A percentile compares a stretch with the other conserved stretches of the same genome.
These are phyloP conservation scores for Agrostemma githago DNA, from an alignment of 148 eudicot species.

Conservation along the genomic window DNA sequence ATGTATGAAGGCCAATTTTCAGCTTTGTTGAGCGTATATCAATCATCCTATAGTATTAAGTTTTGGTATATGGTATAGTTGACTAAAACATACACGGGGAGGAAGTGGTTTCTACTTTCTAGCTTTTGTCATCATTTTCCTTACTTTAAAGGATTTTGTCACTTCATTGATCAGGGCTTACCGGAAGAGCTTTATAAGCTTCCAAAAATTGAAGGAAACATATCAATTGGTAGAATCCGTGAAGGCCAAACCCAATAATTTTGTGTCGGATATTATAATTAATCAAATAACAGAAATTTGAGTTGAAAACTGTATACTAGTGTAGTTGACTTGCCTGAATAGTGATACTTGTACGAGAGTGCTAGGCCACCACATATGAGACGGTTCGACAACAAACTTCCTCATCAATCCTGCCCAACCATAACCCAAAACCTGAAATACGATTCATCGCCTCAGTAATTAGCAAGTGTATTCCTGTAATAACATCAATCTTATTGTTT, in stretches of 20 bases:
- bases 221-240: no score
- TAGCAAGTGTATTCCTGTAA: neutral
- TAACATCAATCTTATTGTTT: neutral
- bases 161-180: no score
- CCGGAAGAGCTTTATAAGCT: no score
- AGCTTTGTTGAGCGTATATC: neutral
- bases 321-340: slow-evolving; percentile 48
- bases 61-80: neutral
- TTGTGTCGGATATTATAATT: neutral
- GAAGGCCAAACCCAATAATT: neutral
- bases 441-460: neutral
- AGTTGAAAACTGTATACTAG: neutral
- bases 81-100: no score
- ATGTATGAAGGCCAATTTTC: neutral
- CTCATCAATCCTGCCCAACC: slow-evolving; percentile 91
- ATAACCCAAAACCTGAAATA: slow-evolving; percentile 71
- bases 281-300: neutral
- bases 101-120: neutral
- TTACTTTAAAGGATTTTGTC: neutral
- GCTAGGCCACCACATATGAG: slow-evolving; percentile 98
- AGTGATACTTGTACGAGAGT: slow-evolving; percentile 88
- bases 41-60: neutral
- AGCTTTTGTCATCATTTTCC: slow-evolving; percentile 1
- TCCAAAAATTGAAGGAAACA: no score
- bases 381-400: slow-evolving; percentile 79